phyloP scores from a whole-genome alignment of 371 early-diverging fungal species.

The Haplosporangium sp. region DNA sequence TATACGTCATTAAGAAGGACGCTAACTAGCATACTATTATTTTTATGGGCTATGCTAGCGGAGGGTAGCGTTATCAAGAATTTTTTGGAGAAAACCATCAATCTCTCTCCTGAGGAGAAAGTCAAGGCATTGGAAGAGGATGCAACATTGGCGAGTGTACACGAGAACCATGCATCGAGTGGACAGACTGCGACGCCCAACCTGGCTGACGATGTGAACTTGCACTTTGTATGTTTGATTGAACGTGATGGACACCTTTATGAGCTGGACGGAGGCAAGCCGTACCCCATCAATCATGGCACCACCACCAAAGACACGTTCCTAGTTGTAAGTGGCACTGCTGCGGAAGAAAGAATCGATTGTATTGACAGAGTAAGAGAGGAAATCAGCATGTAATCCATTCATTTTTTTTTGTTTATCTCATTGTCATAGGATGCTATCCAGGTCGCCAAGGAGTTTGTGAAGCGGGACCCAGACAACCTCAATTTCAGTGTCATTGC shows the following conservation, averaged over 20 bases:
- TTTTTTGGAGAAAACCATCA: slow-evolving; percentile 70
- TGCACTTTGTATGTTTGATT: slow-evolving; percentile 90
- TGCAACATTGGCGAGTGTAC: slow-evolving; percentile 67
- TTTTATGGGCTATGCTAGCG: slow-evolving; percentile 11
- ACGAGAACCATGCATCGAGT: slow-evolving; percentile 67
- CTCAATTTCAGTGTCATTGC: slow-evolving; percentile 79
- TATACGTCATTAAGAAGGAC: neutral
- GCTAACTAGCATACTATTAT: neutral
- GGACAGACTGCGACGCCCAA: slow-evolving; percentile 86
- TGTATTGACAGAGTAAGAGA: neutral
- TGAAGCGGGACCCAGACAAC: slow-evolving; percentile 77
- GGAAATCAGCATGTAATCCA: neutral
- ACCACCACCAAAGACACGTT: slow-evolving; percentile 61
- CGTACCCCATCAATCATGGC: slow-evolving; percentile 89
- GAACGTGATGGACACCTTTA: slow-evolving; percentile 78
- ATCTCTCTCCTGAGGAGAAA: slow-evolving; percentile 76
- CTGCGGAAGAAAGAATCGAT: neutral
- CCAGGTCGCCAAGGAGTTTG: slow-evolving; percentile 74
- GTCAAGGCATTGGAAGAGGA: slow-evolving; percentile 74
- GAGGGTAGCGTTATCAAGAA: slow-evolving; percentile 55
- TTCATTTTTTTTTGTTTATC: neutral
- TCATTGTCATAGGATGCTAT: slow-evolving; percentile 65
- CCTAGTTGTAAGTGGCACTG: slow-evolving; percentile 59
- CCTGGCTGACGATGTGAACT: slow-evolving; percentile 75
- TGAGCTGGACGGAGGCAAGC: slow-evolving; percentile 89